Conservation (phyloP, 202 grass and related monocot genomes). For the Schoenoplectus tabernaemontani region DNA sequence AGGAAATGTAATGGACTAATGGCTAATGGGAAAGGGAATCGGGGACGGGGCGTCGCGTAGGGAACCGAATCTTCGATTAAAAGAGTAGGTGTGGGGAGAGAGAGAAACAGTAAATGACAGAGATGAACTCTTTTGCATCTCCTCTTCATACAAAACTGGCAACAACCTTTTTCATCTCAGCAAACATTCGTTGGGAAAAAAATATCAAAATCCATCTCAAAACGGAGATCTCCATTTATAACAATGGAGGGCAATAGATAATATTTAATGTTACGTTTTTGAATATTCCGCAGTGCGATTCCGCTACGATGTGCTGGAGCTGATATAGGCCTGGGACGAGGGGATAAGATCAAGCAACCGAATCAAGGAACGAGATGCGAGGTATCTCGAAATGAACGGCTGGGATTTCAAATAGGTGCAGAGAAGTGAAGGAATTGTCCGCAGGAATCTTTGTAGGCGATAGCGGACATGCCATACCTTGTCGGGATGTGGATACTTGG, state of each 20-base stretch:
- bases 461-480: constrained; percentile 15
- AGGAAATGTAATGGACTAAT: too few species aligned
- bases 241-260: neutral
- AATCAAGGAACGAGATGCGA: neutral
- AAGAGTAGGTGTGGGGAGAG: neutral
- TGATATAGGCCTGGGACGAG: constrained; percentile 18
- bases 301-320: constrained; percentile 26
- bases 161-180: neutral
- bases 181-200: too few species aligned
- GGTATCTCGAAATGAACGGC: neutral
- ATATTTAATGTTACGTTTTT: neutral
- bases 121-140: neutral
- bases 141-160: neutral
- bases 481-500: neutral
- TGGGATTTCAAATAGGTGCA: constrained; percentile 1
- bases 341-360: constrained; percentile 30
- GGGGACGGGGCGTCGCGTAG: constrained; percentile 85
- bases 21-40: constrained; percentile 28
- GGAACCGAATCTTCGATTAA: constrained; percentile 46
- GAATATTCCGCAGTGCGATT: constrained; percentile 69
- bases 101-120: constrained; percentile 15
- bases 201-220: too few species aligned
- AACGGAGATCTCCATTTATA: neutral
- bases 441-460: constrained; percentile 22
- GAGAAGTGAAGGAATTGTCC: constrained; percentile 23